Evolutionary conservation across 1,139 yeast genomes (phyloP).

Genomic region (Diutina mesorugosa): DNA sequence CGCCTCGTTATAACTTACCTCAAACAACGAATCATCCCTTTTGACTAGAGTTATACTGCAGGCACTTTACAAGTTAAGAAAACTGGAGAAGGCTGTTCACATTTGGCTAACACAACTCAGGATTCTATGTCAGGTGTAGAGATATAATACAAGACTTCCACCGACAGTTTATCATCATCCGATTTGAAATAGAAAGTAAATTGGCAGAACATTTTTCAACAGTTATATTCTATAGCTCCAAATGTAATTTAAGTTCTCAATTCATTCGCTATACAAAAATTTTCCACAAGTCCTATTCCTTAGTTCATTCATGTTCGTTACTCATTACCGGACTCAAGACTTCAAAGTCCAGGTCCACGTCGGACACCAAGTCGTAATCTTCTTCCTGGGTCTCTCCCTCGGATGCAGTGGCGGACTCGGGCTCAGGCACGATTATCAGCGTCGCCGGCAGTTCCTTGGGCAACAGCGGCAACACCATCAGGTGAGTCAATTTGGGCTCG

Average conservation of each 20-base stretch:
- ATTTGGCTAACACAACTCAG: too few species aligned
- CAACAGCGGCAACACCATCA: constrained; percentile 1
- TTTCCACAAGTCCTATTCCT: neutral
- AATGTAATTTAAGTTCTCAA: neutral
- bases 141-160: too few species aligned
- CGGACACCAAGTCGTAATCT: neutral
- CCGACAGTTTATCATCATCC: too few species aligned
- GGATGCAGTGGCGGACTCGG: neutral
- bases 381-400: neutral
- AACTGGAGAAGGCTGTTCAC: too few species aligned
- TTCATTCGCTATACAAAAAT: neutral
- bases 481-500: neutral
- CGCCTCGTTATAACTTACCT: too few species aligned
- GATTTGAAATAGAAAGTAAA: too few species aligned
- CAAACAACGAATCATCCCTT: too few species aligned
- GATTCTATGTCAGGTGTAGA: too few species aligned
- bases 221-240: too few species aligned
- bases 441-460: constrained; percentile 2
- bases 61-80: too few species aligned
- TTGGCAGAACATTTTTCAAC: too few species aligned
- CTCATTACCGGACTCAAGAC: constrained; percentile 1
- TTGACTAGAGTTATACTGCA: too few species aligned
- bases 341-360: constrained; percentile 1
- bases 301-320: neutral
- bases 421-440: neutral